Evolutionary conservation across 495 filamentous ascomycete species (phyloP), one percentile per base, ranked within the genome.

Genomic region (Jackrogersella multiformis): DNA sequence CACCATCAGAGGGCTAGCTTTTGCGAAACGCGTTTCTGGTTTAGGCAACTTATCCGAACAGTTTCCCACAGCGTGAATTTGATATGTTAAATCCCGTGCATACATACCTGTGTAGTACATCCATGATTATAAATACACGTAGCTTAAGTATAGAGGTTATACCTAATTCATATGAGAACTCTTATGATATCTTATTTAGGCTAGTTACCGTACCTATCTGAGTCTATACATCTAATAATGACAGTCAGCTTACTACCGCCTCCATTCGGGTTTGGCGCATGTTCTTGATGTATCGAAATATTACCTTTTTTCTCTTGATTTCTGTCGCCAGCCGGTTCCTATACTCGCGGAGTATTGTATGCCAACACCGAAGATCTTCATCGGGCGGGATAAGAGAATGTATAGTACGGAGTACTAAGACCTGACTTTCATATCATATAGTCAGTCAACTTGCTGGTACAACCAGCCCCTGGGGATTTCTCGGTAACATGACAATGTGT

Each of bases 161-260:
- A 53, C n/a, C n/a, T n/a, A n/a, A n/a, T n/a, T n/a, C n/a, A n/a
- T n/a, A 41, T 36, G 23, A 18, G 30, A 39, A 46, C 60, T 64
- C 39, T 46, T 64, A 61, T 36, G 49, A 36, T 62, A 21, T 36
- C 61, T 51, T 26, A 18, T 57, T 24, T 46, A 28, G 67, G 61
- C 39, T 70, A 70, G 61, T 26, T 53, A 57, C 66, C 51, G 49
- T 26, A 53, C 53, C 53, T 36, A 53, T 57, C 53, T 36, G 56
- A 56, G 20, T 23, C 44, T 53, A 35, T 36, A 9, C 24, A 5
- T 32, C 48, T 10, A 34, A 38, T 20, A 44, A 35, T 23, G 51
- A 60, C 45, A 45, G 66, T 69, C 66, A 70, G 67, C 67, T 70
- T 70, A 70, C 61, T 70, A 56, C 44, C 56, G 61, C 15, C 21